phyloP scores from a whole-genome alignment of 2,329 filamentous ascomycete genomes.

The Scorias spongiosa region DNA sequence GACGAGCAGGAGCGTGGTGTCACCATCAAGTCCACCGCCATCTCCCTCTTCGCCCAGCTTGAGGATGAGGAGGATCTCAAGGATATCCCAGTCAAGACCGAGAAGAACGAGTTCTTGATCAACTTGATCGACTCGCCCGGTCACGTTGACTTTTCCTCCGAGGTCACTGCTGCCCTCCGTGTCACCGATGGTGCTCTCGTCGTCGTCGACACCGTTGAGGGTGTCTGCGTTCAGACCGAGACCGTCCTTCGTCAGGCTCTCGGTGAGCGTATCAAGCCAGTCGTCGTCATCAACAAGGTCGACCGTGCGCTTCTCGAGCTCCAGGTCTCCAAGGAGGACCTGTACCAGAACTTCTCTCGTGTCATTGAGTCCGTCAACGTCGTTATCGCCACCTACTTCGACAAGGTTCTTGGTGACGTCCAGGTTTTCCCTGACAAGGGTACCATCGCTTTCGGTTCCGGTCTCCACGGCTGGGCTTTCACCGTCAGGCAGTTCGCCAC shows the following conservation, averaged over 20 bases:
- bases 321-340: conserved; percentile 95
- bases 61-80: conserved; percentile 73
- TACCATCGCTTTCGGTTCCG: conserved; percentile 97
- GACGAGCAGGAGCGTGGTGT: conserved; percentile 99
- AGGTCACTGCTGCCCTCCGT: conserved; percentile 98
- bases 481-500: conserved; percentile 94
- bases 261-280: conserved; percentile 99
- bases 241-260: conserved; percentile 98
- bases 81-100: conserved; percentile 80
- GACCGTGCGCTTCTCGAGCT: conserved; percentile 98
- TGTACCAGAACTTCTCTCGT: conserved; percentile 99
- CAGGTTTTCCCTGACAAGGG: conserved; percentile 97
- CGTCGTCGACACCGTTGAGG: conserved; percentile 98
- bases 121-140: conserved; percentile 99
- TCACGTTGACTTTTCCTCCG: conserved; percentile 99
- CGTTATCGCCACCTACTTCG: conserved; percentile 97
- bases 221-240: conserved; percentile 99
- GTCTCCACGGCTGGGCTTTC: conserved; percentile 99
- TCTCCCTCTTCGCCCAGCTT: conserved; percentile 88
- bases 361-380: conserved; percentile 99
- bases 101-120: conserved; percentile 96
- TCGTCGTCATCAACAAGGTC: conserved; percentile 99
- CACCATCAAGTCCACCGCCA: conserved; percentile 99
- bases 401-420: conserved; percentile 92
- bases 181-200: conserved; percentile 99